Evolutionary conservation across 768 basidiomycete species (phyloP), one percentile per base, ranked within the genome.

Genomic region (Nevesoporus exiguus): DNA sequence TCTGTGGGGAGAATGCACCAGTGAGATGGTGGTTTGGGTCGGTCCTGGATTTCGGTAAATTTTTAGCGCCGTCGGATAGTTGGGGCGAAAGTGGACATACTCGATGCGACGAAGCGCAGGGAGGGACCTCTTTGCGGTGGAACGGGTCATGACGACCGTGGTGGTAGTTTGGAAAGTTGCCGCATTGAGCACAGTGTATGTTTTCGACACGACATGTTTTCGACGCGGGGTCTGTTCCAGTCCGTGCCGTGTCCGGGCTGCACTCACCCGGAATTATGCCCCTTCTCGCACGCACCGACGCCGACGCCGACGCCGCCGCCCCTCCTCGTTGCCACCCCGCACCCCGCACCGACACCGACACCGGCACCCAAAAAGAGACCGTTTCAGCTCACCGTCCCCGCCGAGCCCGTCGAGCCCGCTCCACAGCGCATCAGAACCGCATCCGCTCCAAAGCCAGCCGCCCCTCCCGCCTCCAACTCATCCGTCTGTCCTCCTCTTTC

Each of bases 361-460:
- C 5, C 54, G 13, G 47, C 19, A 19, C 80, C 82, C 13, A 45
- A 11, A 13, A 88, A 88, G 67, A 77, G 86, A 34, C 69, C 79
- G 1, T 13, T 60, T 21, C 66, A 72, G 11, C 56, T 65, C 51
- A 30, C 61, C 34, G 34, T 40, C 6, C 59, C 75, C 24, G 46
- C 61, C 10, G 60, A 53, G 47, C 51, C 42, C 19, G 39, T 54
- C 8, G 85, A 83, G 63, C 83, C 84, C 17, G 85, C 88, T 0
- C 69, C 77, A 17, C 91, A 90, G 64, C 73, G 89, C 29, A 80
- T 83, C 69, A 83, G 78, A 59, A 68, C 81, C 13, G 80, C 79
- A 5, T 49, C 76, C 3, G 50, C 71, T 1, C 70, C 74, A 54
- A 76, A 74, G 41, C 73, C 81, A 0, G 59, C 74, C 10, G 71